Evolutionary conservation across 345 rosid genomes (phyloP).

Genomic region (Hibiscus trionum): DNA sequence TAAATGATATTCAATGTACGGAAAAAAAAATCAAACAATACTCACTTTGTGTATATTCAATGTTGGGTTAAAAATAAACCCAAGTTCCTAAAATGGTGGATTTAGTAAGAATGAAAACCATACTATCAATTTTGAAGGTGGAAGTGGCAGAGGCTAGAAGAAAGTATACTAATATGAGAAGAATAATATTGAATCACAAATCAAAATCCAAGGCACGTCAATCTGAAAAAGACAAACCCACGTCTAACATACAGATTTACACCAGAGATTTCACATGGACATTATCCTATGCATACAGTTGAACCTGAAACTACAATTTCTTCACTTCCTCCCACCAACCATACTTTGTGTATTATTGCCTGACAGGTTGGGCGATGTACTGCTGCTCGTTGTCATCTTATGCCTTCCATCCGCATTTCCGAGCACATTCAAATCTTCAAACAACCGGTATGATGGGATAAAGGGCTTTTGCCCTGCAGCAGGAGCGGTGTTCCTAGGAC

Average conservation of each 20-base stretch:
- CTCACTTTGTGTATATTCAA: too few relatives aligned
- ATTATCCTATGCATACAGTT: neutral
- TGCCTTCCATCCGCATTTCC: constrained; percentile 49
- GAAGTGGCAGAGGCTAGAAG: neutral
- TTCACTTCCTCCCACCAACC: constrained; percentile 52
- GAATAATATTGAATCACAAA: neutral
- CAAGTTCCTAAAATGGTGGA: neutral
- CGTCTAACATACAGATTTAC: neutral
- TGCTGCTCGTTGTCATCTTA: constrained; percentile 20
- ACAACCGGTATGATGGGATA: constrained; percentile 71
- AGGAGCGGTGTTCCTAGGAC: constrained; percentile 21
- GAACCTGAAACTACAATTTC: neutral
- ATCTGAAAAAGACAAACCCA: constrained; percentile 11
- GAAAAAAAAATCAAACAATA: too few relatives aligned
- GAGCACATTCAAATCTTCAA: constrained; percentile 77
- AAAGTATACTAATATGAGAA: neutral
- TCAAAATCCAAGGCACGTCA: neutral
- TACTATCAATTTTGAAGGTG: neutral
- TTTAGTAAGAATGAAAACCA: neutral
- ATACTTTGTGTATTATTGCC: constrained; percentile 36
- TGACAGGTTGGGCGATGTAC: constrained; percentile 34
- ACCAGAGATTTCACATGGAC: constrained; percentile 26
- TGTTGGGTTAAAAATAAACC: too few relatives aligned
- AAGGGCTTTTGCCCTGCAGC: constrained; percentile 54
- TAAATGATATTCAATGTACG: too few relatives aligned